A percentile compares a stretch with the other conserved stretches of the same genome.
These are phyloP conservation scores for Bretschneidera sinensis DNA, from an alignment of 345 rosid genomes.

Conservation along the genomic window DNA sequence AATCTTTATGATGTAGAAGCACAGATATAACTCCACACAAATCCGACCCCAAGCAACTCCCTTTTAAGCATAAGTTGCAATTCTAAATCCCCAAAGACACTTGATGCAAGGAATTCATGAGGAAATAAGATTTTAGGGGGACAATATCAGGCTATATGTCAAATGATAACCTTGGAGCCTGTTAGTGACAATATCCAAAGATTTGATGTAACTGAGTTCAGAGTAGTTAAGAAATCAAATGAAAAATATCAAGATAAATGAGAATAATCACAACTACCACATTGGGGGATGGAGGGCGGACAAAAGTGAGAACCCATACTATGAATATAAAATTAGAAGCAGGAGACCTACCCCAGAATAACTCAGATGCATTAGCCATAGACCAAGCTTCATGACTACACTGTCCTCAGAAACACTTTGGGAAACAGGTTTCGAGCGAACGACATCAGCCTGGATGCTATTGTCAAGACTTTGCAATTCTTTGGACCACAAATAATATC, in stretches of 20 bases:
- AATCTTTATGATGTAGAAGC: too few relatives aligned
- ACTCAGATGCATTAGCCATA: conserved; percentile 53
- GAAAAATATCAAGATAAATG: not conserved
- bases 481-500: conserved; percentile 55
- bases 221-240: too few relatives aligned
- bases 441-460: conserved; percentile 24
- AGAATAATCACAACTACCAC: not conserved
- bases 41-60: too few relatives aligned
- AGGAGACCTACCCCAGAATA: conserved; percentile 39
- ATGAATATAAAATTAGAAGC: too few relatives aligned
- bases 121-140: too few relatives aligned
- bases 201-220: not conserved
- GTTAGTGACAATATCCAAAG: not conserved
- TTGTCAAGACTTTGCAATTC: conserved; percentile 30
- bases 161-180: not conserved
- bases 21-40: too few relatives aligned
- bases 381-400: conserved; percentile 61
- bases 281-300: too few relatives aligned
- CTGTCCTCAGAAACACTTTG: conserved; percentile 60
- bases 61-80: too few relatives aligned
- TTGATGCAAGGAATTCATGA: too few relatives aligned
- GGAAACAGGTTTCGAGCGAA: conserved; percentile 35
- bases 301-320: not conserved
- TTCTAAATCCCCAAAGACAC: too few relatives aligned
- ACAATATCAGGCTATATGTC: not conserved